Base-by-base conservation (phyloP, 148 eudicot species). In the Mesembryanthemum crystallinum region DNA sequence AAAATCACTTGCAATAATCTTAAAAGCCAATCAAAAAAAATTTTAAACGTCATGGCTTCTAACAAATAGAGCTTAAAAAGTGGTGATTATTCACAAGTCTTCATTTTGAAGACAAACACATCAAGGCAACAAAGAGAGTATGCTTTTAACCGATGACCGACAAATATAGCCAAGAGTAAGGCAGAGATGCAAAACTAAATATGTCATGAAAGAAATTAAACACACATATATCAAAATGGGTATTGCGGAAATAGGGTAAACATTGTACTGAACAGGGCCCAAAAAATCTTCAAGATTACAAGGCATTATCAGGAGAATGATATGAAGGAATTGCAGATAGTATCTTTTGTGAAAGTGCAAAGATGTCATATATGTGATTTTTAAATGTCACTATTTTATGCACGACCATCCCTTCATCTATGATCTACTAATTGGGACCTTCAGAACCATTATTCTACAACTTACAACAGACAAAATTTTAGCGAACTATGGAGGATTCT, bases 91-190 rank as follows among this genome's bases (percentile, higher is more conserved):
- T 17, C 37, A 76, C 5, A 42, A 17, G 13, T 14, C 45, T 23
- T 35, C 25, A 35, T 17, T 12, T 37, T 13, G 10, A 18, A 37
- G 55, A 18, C 28, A 62, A 59, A 42, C 13, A 68, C 43, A 58
- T 18, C 7, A 29, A 59, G n/a, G 64, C 43, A 63, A 76, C 30
- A 52, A 32, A 23, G 28, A 13, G 29, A 30, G 30, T 73, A 58
- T 68, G 69, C 79, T 73, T 42, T 69, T 76, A 28, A 76, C 12
- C 42, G 73, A 57, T 60, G 79, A 35, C 28, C 69, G 73, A 28
- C n/a, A 47, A 68, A 67, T 59, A 76, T 76, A 42, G 27, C 33
- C 67, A n/a, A 68, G 59, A 27, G 47, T 59, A 59, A 73, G 68
- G 73, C 39, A 9, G 21, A 76, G 42, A 33, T 28, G 43, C 73